Percentiles rank a stretch among this genome's conserved stretches.
phyloP scores from a whole-genome alignment of 768 basidiomycete species.

The Naganishia vaughanmartiniae region DNA sequence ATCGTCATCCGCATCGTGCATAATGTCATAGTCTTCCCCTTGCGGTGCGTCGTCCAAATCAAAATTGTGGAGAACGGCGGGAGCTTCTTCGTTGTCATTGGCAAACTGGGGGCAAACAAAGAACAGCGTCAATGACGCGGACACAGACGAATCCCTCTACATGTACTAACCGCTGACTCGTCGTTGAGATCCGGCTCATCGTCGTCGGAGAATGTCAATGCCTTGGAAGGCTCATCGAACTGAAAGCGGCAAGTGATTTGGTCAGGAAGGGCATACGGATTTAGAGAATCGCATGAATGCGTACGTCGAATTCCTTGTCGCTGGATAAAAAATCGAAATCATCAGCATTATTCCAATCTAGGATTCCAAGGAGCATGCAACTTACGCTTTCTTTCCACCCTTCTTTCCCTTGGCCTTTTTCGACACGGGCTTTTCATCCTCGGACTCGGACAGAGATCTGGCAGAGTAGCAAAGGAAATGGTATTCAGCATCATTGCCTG shows the following conservation, averaged over 20 bases:
- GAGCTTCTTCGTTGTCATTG: slow-evolving; percentile 26
- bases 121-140: neutral
- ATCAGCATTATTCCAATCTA: neutral
- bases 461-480: neutral
- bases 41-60: slow-evolving; percentile 47
- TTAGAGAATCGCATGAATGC: neutral
- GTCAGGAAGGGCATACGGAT: neutral
- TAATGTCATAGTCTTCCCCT: slow-evolving; percentile 38
- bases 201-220: slow-evolving; percentile 33
- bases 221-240: neutral
- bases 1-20: slow-evolving; percentile 32
- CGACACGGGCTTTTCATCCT: slow-evolving; percentile 42
- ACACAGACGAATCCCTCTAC: neutral
- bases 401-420: slow-evolving; percentile 45
- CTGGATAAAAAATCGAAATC: neutral
- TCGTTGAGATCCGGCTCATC: slow-evolving; percentile 33
- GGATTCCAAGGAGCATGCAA: neutral
- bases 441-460: slow-evolving; percentile 39
- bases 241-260: neutral
- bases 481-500: neutral
- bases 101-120: slow-evolving; percentile 8
- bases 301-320: neutral
- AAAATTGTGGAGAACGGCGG: slow-evolving; percentile 39
- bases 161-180: slow-evolving; percentile 26
- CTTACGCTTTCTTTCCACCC: slow-evolving; percentile 41